Conservation (phyloP, 305 asterid species). For the Petunia hybrid region DNA sequence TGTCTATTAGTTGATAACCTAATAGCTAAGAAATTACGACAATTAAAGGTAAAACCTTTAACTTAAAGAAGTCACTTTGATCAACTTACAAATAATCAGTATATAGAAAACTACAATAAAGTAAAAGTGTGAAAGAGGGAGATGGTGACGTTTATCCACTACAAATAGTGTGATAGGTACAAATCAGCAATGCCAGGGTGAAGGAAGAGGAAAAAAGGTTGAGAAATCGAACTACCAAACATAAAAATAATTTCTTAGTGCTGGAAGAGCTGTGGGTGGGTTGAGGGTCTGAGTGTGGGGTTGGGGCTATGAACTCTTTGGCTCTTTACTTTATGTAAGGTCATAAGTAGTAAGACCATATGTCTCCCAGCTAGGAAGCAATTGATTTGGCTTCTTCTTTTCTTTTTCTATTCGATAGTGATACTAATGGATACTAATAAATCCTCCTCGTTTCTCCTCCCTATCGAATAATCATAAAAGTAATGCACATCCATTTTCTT, state of each 20-base stretch:
- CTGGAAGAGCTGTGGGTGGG: neutral
- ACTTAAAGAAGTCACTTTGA: no score
- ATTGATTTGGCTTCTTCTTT: neutral
- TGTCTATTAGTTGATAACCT: no score
- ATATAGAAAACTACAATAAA: neutral
- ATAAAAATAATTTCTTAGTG: neutral
- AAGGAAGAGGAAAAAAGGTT: neutral
- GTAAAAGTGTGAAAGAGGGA: neutral
- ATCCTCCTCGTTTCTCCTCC: no score
- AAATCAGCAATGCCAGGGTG: conserved; percentile 23
- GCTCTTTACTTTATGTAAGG: conserved; percentile 9
- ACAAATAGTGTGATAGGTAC: conserved; percentile 9
- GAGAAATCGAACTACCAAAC: neutral
- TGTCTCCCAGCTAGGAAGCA: conserved; percentile 31
- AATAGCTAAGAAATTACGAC: no score
- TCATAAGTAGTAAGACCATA: conserved; percentile 22
- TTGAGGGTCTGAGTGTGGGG: no score
- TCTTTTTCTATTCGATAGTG: neutral
- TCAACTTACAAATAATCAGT: neutral
- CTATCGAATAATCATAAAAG: no score
- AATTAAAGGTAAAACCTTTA: no score
- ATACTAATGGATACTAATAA: neutral
- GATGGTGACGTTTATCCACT: conserved; percentile 22
- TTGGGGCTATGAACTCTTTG: neutral
- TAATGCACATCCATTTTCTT: no score